Percentiles rank a stretch among this genome's conserved stretches.
These are phyloP conservation scores for Salicornia ramosissima DNA, from an alignment of 148 eudicot genomes.

Conservation along the genomic window DNA sequence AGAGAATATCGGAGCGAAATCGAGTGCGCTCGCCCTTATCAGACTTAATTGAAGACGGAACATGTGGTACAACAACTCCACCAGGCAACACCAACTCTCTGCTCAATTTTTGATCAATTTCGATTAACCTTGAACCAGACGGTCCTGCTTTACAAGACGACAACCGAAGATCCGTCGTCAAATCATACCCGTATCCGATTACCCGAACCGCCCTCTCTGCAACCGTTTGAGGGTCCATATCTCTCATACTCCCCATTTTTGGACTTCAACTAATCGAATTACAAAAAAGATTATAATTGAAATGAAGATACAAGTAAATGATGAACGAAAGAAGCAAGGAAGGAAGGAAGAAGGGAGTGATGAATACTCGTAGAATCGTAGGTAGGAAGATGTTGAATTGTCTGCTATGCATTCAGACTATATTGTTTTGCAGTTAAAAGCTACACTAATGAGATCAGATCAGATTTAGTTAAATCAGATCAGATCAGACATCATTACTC, in stretches of 20 bases:
- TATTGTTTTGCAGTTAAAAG: no score
- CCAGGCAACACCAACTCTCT: slow-evolving; percentile 74
- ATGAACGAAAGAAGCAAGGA: no score
- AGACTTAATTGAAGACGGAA: slow-evolving; percentile 60
- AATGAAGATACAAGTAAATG: no score
- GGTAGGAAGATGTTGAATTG: no score
- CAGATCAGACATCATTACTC: no score
- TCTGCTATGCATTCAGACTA: no score
- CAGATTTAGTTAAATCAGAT: no score
- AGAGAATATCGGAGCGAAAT: slow-evolving; percentile 75
- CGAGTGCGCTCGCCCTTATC: slow-evolving; percentile 95
- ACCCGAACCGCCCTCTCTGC: slow-evolving; percentile 83
- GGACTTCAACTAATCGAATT: no score
- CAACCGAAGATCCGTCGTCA: slow-evolving; percentile 56
- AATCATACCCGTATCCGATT: slow-evolving; percentile 78
- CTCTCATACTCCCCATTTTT: slow-evolving; percentile 24
- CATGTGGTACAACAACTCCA: slow-evolving; percentile 51
- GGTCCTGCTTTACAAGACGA: slow-evolving; percentile 65
- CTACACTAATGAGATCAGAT: no score
- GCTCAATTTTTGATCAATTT: slow-evolving; percentile 39
- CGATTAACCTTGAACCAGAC: slow-evolving; percentile 54
- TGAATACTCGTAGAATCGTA: no score
- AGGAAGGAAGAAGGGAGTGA: no score
- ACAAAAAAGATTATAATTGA: no score
- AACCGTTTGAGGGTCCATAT: slow-evolving; percentile 59